A percentile compares a stretch with the other conserved stretches of the same genome.
Conservation (phyloP, 2,329 filamentous ascomycete species). For the Cyphellophora europaea region DNA sequence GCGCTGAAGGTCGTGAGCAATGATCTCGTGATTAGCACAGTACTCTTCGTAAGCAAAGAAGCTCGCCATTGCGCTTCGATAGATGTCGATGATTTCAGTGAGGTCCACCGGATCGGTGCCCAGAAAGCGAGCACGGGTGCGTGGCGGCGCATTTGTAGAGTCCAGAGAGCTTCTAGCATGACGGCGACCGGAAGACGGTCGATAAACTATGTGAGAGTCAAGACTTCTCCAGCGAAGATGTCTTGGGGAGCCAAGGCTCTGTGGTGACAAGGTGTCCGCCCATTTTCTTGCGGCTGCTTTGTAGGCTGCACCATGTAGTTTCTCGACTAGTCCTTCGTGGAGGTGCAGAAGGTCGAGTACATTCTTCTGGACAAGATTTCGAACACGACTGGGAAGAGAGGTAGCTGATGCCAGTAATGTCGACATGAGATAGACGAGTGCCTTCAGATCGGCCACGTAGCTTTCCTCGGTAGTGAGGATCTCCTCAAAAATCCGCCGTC, state of each 20-base stretch:
- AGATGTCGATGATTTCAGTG: slow-evolving; percentile 43
- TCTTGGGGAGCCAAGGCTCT: slow-evolving; percentile 11
- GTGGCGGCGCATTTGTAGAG: slow-evolving; percentile 9
- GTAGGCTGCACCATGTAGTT: slow-evolving; percentile 50
- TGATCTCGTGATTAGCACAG: slow-evolving; percentile 76
- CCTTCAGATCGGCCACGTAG: slow-evolving; percentile 80
- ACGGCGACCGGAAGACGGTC: slow-evolving; percentile 5
- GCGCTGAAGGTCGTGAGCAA: slow-evolving; percentile 66
- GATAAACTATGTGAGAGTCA: slow-evolving; percentile 32
- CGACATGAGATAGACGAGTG: slow-evolving; percentile 72
- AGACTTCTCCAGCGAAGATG: slow-evolving; percentile 19
- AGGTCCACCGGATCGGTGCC: slow-evolving; percentile 44
- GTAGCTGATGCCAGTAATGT: slow-evolving; percentile 66
- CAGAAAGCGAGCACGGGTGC: slow-evolving; percentile 6
- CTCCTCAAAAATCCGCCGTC: slow-evolving; percentile 75
- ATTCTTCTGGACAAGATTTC: slow-evolving; percentile 68
- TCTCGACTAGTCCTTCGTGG: slow-evolving; percentile 70
- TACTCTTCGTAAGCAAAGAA: slow-evolving; percentile 91
- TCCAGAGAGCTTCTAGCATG: slow-evolving; percentile 13
- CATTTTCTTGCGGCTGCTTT: slow-evolving; percentile 16
- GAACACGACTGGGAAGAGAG: slow-evolving; percentile 52
- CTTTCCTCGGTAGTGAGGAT: slow-evolving; percentile 76
- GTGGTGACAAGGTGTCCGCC: slow-evolving; percentile 16
- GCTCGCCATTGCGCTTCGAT: slow-evolving; percentile 59
- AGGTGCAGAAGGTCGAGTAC: slow-evolving; percentile 70